Percentiles rank a stretch among this genome's conserved stretches.
Evolutionary conservation across 805 yeast genomes (phyloP).

Genomic region (Lachancea mirantina): DNA sequence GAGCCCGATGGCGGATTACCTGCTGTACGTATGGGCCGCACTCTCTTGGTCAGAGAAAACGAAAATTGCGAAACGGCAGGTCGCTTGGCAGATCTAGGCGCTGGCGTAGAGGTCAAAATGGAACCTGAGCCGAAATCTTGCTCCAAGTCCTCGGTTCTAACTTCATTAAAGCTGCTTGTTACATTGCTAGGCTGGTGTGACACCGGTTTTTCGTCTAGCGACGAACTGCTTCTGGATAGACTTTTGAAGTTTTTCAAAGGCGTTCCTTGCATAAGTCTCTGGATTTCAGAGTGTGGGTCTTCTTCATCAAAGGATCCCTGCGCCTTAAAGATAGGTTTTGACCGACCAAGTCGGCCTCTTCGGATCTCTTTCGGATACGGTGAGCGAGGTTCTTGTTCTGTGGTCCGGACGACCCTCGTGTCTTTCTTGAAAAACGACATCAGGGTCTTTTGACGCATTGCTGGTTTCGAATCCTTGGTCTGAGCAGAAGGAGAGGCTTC

Average conservation of each 20-base stretch:
- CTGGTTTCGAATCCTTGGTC: too few species aligned
- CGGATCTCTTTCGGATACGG: constrained; percentile 2
- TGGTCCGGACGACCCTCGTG: constrained; percentile 2
- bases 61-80: constrained; percentile 4
- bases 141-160: background rate
- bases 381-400: background rate
- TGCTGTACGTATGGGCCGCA: constrained; percentile 4
- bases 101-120: background rate
- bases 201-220: too few species aligned
- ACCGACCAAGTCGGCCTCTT: background rate
- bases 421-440: constrained; percentile 7
- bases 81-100: constrained; percentile 5
- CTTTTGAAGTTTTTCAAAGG: constrained; percentile 24
- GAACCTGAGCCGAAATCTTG: too few species aligned
- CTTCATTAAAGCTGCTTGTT: background rate
- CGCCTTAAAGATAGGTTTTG: constrained; percentile 16
- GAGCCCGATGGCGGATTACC: background rate
- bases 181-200: background rate
- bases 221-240: background rate
- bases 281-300: constrained; percentile 21
- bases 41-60: constrained; percentile 3
- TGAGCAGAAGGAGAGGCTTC: too few species aligned
- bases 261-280: constrained; percentile 15
- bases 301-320: constrained; percentile 32
- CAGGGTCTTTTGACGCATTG: constrained; percentile 5